Percentiles rank a stretch among this genome's conserved stretches.
phyloP scores from a whole-genome alignment of 176 grass and related monocot species.

The Eleusine coracana region DNA sequence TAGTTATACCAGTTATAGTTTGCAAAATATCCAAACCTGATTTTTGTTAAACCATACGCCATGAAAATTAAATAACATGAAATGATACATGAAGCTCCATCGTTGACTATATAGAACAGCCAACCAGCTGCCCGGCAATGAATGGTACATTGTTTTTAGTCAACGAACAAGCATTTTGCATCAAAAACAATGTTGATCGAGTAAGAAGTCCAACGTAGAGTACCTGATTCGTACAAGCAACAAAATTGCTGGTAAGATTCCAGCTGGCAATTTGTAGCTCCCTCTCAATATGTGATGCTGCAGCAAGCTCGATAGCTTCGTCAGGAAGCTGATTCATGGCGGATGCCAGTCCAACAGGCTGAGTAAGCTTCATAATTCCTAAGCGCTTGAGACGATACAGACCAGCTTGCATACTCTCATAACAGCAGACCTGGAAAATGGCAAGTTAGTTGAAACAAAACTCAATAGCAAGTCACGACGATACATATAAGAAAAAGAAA shows the following conservation, averaged over 20 bases:
- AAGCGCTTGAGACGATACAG: slow-evolving; percentile 77
- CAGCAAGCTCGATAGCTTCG: slow-evolving; percentile 95
- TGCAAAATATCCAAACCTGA: too few relatives aligned
- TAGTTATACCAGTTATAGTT: too few relatives aligned
- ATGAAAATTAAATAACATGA: too few relatives aligned
- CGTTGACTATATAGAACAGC: too few relatives aligned
- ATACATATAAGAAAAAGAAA: slow-evolving; percentile 20
- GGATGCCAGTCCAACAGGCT: slow-evolving; percentile 72
- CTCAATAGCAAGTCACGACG: slow-evolving; percentile 11
- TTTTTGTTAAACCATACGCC: too few relatives aligned
- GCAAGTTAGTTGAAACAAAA: slow-evolving; percentile 10
- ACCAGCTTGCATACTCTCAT: slow-evolving; percentile 97
- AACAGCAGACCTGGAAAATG: slow-evolving; percentile 78
- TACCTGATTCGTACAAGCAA: slow-evolving; percentile 93
- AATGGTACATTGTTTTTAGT: slow-evolving; percentile 17
- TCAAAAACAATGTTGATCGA: not conserved
- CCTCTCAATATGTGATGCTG: slow-evolving; percentile 86
- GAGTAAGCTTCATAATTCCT: slow-evolving; percentile 78
- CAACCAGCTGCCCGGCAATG: not conserved
- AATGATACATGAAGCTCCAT: too few relatives aligned
- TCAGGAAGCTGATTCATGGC: slow-evolving; percentile 91
- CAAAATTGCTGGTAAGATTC: slow-evolving; percentile 96
- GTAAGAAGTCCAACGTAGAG: not conserved
- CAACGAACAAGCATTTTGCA: slow-evolving; percentile 14
- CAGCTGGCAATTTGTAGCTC: slow-evolving; percentile 94